These are phyloP conservation scores for Allomyces macrogynus DNA, from an alignment of 192 early-diverging fungal species.

Conservation along the genomic window DNA sequence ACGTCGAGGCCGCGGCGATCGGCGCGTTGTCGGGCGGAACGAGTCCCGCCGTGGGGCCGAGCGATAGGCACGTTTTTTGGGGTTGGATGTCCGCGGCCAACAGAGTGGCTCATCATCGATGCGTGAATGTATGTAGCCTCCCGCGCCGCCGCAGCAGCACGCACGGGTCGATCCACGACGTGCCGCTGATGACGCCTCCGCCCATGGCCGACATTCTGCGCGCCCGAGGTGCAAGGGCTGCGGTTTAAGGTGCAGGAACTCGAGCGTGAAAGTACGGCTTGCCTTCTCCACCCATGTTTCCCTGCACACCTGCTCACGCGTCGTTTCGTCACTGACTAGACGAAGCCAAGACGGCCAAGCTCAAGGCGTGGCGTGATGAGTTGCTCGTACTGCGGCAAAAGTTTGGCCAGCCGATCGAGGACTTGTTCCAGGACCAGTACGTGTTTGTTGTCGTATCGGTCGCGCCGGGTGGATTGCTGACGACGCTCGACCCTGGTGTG, in stretches of 20 bases:
- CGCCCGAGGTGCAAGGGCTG: constrained; percentile 13
- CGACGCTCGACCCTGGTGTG: too few relatives aligned
- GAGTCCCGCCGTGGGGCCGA: too few relatives aligned
- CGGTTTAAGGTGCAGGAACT: constrained; percentile 15
- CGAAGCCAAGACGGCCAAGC: constrained; percentile 13
- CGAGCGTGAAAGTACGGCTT: constrained; percentile 13
- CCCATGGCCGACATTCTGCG: constrained; percentile 17
- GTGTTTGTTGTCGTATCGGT: too few relatives aligned
- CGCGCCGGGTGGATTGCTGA: too few relatives aligned
- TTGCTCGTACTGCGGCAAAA: constrained; percentile 12
- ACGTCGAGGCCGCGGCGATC: neutral
- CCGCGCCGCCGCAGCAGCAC: constrained; percentile 14
- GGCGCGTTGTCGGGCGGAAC: neutral
- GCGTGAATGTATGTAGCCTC: too few relatives aligned
- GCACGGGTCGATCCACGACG: constrained; percentile 15
- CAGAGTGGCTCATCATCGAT: too few relatives aligned
- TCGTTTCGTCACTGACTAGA: constrained; percentile 1
- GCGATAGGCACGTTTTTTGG: neutral
- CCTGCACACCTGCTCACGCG: neutral
- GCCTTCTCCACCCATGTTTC: neutral
- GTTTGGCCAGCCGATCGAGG: constrained; percentile 7
- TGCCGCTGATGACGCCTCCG: constrained; percentile 12
- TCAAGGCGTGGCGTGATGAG: constrained; percentile 12
- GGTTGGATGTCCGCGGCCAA: neutral
- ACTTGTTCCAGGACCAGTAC: neutral